Percentiles rank a stretch among this genome's conserved stretches.
Conservation (phyloP, 2,329 filamentous ascomycete genomes). For the Curvularia sp. region DNA sequence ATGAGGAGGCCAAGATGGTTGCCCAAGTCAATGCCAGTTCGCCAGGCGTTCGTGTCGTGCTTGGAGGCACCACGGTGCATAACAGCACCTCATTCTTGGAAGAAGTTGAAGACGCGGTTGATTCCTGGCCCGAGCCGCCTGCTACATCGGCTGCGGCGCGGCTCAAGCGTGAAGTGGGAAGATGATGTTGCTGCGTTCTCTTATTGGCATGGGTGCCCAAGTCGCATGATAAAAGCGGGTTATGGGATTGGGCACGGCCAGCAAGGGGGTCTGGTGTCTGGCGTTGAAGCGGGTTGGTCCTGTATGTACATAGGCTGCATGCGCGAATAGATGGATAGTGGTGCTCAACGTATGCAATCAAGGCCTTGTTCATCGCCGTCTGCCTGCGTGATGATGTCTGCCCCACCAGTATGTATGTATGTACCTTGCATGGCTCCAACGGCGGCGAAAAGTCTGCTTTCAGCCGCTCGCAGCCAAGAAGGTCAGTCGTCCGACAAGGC, state of each 20-base stretch:
- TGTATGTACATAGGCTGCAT: background rate
- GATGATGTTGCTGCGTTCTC: conserved; percentile 39
- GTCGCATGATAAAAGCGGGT: background rate
- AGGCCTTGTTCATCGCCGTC: background rate
- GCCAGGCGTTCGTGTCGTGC: conserved; percentile 85
- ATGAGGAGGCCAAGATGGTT: conserved; percentile 95
- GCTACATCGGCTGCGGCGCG: conserved; percentile 64
- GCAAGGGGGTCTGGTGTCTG: conserved; percentile 8
- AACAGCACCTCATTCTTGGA: conserved; percentile 89
- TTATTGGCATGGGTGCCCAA: background rate
- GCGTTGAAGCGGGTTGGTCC: conserved; percentile 1
- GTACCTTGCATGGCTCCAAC: conserved; percentile 34
- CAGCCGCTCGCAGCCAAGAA: conserved; percentile 15
- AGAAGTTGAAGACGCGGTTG: conserved; percentile 88
- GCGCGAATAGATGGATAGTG: conserved; percentile 5
- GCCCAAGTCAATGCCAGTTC: conserved; percentile 92
- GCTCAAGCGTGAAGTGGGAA: conserved; percentile 66
- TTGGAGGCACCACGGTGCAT: conserved; percentile 87
- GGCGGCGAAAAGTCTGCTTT: conserved; percentile 28
- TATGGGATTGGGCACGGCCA: background rate
- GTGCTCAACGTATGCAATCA: conserved; percentile 5
- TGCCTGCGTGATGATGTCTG: background rate
- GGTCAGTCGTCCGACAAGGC: conserved; percentile 17
- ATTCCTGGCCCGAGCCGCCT: conserved; percentile 76
- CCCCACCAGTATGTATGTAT: conserved; percentile 29